These are phyloP conservation scores for Phytophthora brassicae DNA, from an alignment of 352 stramenopile genomes.

Conservation along the genomic window DNA sequence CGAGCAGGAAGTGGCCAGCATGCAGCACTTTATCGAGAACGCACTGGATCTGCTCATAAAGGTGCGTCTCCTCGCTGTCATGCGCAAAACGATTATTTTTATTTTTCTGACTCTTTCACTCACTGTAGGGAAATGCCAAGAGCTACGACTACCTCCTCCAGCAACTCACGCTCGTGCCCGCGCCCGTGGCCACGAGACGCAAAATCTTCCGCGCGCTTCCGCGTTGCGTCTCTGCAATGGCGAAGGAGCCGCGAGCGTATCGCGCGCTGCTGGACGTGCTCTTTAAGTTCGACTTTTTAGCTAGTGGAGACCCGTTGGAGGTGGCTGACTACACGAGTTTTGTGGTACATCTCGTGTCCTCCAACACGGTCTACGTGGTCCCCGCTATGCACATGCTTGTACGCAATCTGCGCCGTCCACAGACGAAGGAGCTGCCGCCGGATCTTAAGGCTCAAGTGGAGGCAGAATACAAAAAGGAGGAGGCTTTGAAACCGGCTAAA, in stretches of 20 bases:
- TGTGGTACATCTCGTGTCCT: conserved; percentile 79
- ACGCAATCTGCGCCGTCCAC: conserved; percentile 64
- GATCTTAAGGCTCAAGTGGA: conserved; percentile 25
- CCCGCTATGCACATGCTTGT: conserved; percentile 84
- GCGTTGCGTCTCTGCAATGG: conserved; percentile 74
- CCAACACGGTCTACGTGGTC: conserved; percentile 81
- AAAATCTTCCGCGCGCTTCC: conserved; percentile 78
- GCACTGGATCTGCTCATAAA: conserved; percentile 81
- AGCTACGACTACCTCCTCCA: conserved; percentile 80
- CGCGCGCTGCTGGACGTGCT: conserved; percentile 73
- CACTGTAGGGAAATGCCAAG: conserved; percentile 76
- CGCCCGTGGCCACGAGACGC: conserved; percentile 46
- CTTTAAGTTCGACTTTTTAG: conserved; percentile 81
- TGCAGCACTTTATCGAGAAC: conserved; percentile 86
- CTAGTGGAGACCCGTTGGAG: conserved; percentile 42
- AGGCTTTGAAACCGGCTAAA: conserved; percentile 10
- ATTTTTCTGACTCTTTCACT: no score
- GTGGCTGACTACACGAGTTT: conserved; percentile 73
- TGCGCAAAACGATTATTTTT: no score
- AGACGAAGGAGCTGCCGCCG: conserved; percentile 45
- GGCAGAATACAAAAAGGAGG: conserved; percentile 6
- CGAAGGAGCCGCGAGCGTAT: conserved; percentile 70
- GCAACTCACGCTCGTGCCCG: conserved; percentile 51
- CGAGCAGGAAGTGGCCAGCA: conserved; percentile 66
- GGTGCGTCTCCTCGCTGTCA: conserved; percentile 14